Evolutionary conservation across 345 rosid species (phyloP).

Genomic region (Sapria himalayana): DNA sequence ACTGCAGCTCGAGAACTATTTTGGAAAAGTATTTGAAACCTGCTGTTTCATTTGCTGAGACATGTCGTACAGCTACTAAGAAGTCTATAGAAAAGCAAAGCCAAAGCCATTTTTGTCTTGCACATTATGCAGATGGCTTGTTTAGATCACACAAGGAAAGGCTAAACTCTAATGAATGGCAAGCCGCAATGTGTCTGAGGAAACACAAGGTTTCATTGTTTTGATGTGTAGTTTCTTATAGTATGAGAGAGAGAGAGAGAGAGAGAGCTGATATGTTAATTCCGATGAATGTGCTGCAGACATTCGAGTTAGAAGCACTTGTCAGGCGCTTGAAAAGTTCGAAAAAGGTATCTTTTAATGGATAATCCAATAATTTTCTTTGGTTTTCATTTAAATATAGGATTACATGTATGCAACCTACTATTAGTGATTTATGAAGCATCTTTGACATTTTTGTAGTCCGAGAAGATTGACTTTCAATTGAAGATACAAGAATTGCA

Average conservation of each 20-base stretch:
- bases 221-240: not conserved
- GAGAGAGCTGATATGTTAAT: not conserved
- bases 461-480: conserved; percentile 53
- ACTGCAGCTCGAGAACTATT: conserved; percentile 78
- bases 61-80: conserved; percentile 25
- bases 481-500: conserved; percentile 68
- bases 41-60: conserved; percentile 65
- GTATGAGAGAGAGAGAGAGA: conserved; percentile 3
- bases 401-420: no score
- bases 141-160: conserved; percentile 82
- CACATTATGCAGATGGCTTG: conserved; percentile 85
- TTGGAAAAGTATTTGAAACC: conserved; percentile 80
- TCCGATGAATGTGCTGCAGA: conserved; percentile 20
- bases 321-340: conserved; percentile 34
- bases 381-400: no score
- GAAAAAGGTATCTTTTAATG: conserved; percentile 26
- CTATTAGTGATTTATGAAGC: no score
- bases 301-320: conserved; percentile 60
- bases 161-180: conserved; percentile 83
- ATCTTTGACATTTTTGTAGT: conserved; percentile 17
- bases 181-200: conserved; percentile 81
- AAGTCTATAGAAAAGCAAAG: conserved; percentile 52
- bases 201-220: conserved; percentile 49
- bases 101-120: conserved; percentile 74
- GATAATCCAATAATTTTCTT: not conserved